Evolutionary conservation across 176 grass and related monocot genomes (phyloP), one percentile per base, ranked within the genome.

Genomic region (Miscanthus lutarioriparius): DNA sequence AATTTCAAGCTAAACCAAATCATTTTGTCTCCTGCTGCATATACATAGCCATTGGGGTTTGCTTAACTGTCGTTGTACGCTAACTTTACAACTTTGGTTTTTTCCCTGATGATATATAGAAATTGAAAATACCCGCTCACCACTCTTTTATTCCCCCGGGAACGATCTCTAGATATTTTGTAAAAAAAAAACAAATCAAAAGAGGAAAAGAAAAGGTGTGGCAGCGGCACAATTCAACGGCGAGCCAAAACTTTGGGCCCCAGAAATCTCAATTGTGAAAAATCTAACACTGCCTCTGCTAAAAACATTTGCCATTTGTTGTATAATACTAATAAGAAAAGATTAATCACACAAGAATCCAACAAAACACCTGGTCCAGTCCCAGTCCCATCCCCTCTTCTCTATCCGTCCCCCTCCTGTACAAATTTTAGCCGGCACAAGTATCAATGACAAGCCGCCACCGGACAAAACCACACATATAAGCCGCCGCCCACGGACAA

Each of bases 401-500:
- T 47, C 38, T 40, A 44, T 28, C 72, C 3, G 17, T 11, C 35
- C 35, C 70, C 27, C 14, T 36, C 22, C 39, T 28, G 74, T 43
- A 74, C 84, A 87, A 73, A 90, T 69, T 78, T 69, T 78, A 83
- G 68, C 79, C 74, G 75, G 84, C 75, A 69, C n/a, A 61, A 75
- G 37, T 87, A 79, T 79, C 83, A 90, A 87, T 87, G 80, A 67
- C 44, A 76, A 80, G 76, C 61, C 25, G 70, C 65, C 79, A 82
- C 17, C 61, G 74, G 85, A 87, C 80, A 91, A 87, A 91, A 70
- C 63, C 80, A 70, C 47, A 87, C 84, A 87, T 84, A 80, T 40
- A 87, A 80, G 81, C 80, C 84, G 83, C 78, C 32, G 61, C 61
- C 88, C 84, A 90, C 83, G 40, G 61, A 80, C 88, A 79, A 79